A percentile compares a stretch with the other conserved stretches of the same genome.
Evolutionary conservation across 805 yeast genomes (phyloP).

Genomic region (Pichia membranifaciens): DNA sequence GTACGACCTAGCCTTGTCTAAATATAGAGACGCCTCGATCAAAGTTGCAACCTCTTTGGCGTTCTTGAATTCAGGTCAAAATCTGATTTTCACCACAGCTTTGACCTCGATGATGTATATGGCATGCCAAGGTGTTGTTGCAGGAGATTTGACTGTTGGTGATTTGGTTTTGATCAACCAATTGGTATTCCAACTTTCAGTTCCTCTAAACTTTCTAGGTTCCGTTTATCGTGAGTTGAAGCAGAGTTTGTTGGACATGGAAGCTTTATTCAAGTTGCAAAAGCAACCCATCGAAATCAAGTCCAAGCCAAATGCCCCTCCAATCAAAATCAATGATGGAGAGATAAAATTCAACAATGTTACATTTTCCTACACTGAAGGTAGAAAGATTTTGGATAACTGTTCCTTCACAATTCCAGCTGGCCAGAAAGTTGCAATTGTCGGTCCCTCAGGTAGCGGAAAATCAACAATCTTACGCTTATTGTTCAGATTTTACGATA

Average conservation of each 20-base stretch:
- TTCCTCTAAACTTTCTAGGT: slow-evolving; percentile 90
- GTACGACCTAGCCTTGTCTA: slow-evolving; percentile 67
- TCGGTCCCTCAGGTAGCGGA: slow-evolving; percentile 96
- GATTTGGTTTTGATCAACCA: slow-evolving; percentile 93
- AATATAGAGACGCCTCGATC: slow-evolving; percentile 69
- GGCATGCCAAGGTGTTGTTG: slow-evolving; percentile 92
- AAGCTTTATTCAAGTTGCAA: slow-evolving; percentile 81
- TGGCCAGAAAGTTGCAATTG: slow-evolving; percentile 87
- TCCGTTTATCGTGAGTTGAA: slow-evolving; percentile 92
- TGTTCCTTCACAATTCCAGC: slow-evolving; percentile 84
- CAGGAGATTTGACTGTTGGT: slow-evolving; percentile 82
- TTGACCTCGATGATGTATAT: slow-evolving; percentile 96
- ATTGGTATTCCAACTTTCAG: slow-evolving; percentile 90
- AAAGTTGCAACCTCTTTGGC: slow-evolving; percentile 83
- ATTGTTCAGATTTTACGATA: slow-evolving; percentile 87
- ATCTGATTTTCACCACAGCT: slow-evolving; percentile 77
- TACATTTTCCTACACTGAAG: slow-evolving; percentile 86
- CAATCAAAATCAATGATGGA: slow-evolving; percentile 56
- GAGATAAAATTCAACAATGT: slow-evolving; percentile 88
- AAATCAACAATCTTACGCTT: slow-evolving; percentile 83
- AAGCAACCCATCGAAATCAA: slow-evolving; percentile 61
- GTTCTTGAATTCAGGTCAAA: slow-evolving; percentile 73
- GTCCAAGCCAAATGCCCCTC: slow-evolving; percentile 58
- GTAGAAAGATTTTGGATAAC: slow-evolving; percentile 75
- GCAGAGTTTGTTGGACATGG: slow-evolving; percentile 94